Evolutionary conservation across 2,329 filamentous ascomycete species (phyloP), one percentile per base, ranked within the genome.

Genomic region (Colletotrichum scovillei): DNA sequence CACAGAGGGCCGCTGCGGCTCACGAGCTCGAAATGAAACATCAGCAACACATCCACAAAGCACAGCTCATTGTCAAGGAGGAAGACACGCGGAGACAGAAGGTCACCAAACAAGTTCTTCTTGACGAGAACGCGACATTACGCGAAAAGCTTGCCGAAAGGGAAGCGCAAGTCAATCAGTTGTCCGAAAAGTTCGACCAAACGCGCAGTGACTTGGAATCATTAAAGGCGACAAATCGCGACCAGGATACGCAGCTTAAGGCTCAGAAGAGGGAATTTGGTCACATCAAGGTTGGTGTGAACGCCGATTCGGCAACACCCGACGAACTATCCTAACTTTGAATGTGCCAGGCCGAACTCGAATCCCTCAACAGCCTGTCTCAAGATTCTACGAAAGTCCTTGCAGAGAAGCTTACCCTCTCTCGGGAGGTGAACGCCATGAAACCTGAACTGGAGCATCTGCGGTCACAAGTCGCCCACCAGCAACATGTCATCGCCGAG

Each of bases 41-140:
- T 80, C 90, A 93, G 76, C 87, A 88, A 73, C 89, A 88, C 76
- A 83, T 89, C 67, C 91, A 92, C 76, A 87, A 91, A 67, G 89
- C 93, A 46, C 89, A 94, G 66, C 85, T 92, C 12, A 87, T 97
- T 68, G 85, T 90, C 76, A 93, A 94, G 78, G 91, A 95, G 76
- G 95, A 98, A 81, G 90, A 92, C 73, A 86, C 90, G 52, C 91
- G 95, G 60, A 89, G 92, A 75, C 83, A 95, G 65, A 91, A 91
- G 76, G 87, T 96, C 74, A 90, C 92, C 75, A 87, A 92, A 67
- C 84, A 95, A 67, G 83, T 95, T n/a, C 85, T 94, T n/a, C 88
- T 92, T 74, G 91, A 95, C 76, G 93, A 97, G 75, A 94, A 92
- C 75, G 89, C 92, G 60, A 87, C 89, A 11, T 82, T 98, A 32